Evolutionary conservation across 2,329 filamentous ascomycete genomes (phyloP).

Genomic region (Pseudocercospora vitis): DNA sequence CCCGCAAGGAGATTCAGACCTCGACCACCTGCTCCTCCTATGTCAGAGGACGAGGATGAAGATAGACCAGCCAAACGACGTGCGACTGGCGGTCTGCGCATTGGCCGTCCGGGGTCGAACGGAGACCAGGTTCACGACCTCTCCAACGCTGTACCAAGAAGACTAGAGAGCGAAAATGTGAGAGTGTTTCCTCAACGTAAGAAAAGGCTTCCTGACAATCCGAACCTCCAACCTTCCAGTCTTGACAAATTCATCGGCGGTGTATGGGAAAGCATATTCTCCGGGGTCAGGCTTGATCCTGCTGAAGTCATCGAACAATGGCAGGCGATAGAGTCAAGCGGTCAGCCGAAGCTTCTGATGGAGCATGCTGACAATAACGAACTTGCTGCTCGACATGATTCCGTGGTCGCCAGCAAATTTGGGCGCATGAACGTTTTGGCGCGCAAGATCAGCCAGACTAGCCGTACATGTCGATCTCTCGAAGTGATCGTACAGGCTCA

Average conservation of each 20-base stretch:
- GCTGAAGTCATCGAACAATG: constrained; percentile 39
- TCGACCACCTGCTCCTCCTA: constrained; percentile 2
- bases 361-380: constrained; percentile 24
- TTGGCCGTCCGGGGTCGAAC: constrained; percentile 23
- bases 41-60: constrained; percentile 20
- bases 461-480: constrained; percentile 56
- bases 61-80: constrained; percentile 45
- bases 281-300: constrained; percentile 45
- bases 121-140: not conserved
- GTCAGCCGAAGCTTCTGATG: constrained; percentile 31
- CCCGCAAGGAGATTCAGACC: constrained; percentile 15
- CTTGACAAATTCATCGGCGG: constrained; percentile 52
- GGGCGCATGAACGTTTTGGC: constrained; percentile 47
- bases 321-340: constrained; percentile 36
- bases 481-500: constrained; percentile 60
- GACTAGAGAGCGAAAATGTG: constrained; percentile 26
- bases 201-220: constrained; percentile 38
- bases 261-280: constrained; percentile 53
- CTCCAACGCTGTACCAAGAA: constrained; percentile 17
- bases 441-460: constrained; percentile 51
- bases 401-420: constrained; percentile 36
- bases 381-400: constrained; percentile 22
- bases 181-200: constrained; percentile 32
- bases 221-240: constrained; percentile 49
- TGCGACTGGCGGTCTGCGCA: constrained; percentile 37